Evolutionary conservation across 2,329 filamentous ascomycete species (phyloP), one percentile per base, ranked within the genome.

Genomic region (Conoideocrella luteorostrata): DNA sequence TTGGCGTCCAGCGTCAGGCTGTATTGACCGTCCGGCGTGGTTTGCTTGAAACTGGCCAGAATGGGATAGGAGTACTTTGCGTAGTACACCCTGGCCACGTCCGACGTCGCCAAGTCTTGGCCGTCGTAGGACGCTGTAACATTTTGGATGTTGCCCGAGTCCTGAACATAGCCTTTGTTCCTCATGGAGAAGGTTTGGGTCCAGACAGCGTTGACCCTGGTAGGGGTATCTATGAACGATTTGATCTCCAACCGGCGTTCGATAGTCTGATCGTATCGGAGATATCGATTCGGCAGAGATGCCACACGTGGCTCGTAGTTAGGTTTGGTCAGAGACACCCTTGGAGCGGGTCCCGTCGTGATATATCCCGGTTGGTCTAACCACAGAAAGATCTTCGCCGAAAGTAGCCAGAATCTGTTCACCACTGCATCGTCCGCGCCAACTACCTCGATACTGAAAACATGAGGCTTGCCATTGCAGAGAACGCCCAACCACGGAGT

Each of bases 381-480:
- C 79, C 86, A 93, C n/a, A 89, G 53, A 57, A 93, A 91, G 10
- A 91, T 70, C 61, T 90, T 93, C 30, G 85, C 87, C 0, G 82
- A 84, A 3, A 93, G 74, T 13, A 84, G 74, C 88, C 87, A 93
- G 55, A 79, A 44, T 7, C 29, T 39, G 6, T 43, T 36, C 13
- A 45, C 50, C 5, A 79, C 42, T 72, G 18, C 73, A 49, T 86
- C 78, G 36, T 79, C 63, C 7, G 90, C 65, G 0, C 85, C 86
- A 1, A 74, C 72, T 4, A 93, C 74, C 17, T 72, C 68, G 39
- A 94, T 80, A 42, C 78, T 74, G 56, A 91, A 87, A 0, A 66
- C 78, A 58, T 91, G 86, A 6, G 69, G 52, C 2, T 67, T 52
- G 0, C 80, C 82, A 53, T 90, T 80, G 50, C 77, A 82, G 1